Percentiles rank a stretch among this genome's conserved stretches.
Evolutionary conservation across 371 early-diverging fungal genomes (phyloP).

Genomic region (Funneliformis caledonium): DNA sequence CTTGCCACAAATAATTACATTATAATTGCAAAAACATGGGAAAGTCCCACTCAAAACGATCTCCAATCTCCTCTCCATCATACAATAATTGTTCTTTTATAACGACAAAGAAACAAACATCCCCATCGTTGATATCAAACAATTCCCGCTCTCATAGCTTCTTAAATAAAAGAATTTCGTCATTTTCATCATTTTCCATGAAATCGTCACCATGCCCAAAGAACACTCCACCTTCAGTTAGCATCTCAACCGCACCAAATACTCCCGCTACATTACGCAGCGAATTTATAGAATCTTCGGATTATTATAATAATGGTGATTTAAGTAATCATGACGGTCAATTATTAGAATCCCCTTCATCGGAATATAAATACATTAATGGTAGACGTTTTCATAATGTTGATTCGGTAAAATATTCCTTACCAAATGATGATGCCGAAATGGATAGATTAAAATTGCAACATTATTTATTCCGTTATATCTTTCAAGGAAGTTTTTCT

Average conservation of each 20-base stretch:
- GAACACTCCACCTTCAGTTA: not conserved
- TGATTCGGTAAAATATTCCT: not conserved
- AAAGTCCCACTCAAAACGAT: not conserved
- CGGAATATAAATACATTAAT: not conserved
- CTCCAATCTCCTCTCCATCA: not conserved
- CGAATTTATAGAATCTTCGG: not conserved
- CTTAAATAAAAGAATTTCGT: not conserved
- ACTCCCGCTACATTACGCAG: not conserved
- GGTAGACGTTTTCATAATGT: constrained; percentile 8
- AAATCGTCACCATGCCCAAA: not conserved
- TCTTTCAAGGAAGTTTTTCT: constrained; percentile 24
- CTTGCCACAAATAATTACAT: too few species aligned
- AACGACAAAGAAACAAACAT: not conserved
- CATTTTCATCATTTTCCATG: not conserved
- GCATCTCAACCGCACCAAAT: not conserved
- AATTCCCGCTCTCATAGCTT: not conserved
- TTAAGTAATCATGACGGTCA: too few species aligned
- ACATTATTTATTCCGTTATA: constrained; percentile 15
- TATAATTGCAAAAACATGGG: not conserved
- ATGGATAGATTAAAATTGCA: constrained; percentile 18
- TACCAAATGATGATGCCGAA: constrained; percentile 29
- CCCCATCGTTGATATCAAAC: not conserved
- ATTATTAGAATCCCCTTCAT: not conserved
- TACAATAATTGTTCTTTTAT: not conserved
- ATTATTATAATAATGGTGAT: too few species aligned